Conservation (phyloP, 148 eudicot genomes). For the Suaeda aralocaspica region DNA sequence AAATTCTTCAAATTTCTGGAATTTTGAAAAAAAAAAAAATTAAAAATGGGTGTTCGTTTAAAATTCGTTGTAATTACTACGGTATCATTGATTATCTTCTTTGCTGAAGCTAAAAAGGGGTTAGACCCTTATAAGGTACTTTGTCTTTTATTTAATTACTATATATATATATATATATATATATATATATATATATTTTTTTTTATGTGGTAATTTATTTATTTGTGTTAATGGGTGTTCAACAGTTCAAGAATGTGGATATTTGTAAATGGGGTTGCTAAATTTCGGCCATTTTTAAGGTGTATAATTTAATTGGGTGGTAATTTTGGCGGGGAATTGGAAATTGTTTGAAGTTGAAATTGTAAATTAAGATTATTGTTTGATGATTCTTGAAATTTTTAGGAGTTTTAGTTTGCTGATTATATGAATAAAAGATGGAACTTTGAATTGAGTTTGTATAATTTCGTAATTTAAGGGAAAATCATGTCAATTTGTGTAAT, state of each 20-base stretch:
- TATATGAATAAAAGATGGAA: too few species aligned
- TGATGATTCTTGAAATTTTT: neutral
- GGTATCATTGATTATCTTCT: constrained; percentile 28
- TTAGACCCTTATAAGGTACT: constrained; percentile 60
- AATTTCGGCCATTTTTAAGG: neutral
- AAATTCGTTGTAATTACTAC: constrained; percentile 22
- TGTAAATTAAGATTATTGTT: neutral
- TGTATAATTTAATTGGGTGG: neutral
- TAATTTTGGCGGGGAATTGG: neutral
- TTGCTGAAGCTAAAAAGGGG: constrained; percentile 42
- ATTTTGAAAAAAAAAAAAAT: neutral
- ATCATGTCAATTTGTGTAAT: too few species aligned
- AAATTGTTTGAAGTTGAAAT: neutral
- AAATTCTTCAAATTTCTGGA: neutral
- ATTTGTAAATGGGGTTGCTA: neutral
- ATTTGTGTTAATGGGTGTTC: neutral
- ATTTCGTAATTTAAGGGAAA: too few species aligned
- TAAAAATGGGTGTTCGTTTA: constrained; percentile 34
- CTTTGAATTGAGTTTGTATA: too few species aligned
- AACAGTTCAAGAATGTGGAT: neutral
- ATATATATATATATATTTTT: neutral
- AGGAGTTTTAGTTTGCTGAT: too few species aligned
- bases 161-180: too few species aligned
- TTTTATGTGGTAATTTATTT: too few species aligned
- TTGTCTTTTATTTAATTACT: neutral